Evolutionary conservation across 768 basidiomycete species (phyloP), one percentile per base, ranked within the genome.

Genomic region (Hygrocybe punicea): DNA sequence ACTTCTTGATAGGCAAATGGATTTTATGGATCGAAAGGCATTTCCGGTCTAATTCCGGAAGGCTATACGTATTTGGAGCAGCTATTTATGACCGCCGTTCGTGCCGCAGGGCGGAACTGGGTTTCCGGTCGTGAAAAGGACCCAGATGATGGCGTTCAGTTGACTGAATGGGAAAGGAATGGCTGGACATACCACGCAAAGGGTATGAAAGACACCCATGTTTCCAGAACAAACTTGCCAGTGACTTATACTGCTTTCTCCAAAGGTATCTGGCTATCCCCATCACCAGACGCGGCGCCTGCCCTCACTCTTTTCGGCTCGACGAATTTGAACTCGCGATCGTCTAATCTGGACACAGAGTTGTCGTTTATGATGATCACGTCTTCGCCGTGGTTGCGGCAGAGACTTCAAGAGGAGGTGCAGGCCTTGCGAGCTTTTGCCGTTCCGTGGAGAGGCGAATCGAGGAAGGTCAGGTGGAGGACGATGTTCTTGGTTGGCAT

Each of bases 141-240:
- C 19, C n/a, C 34, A 33, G 72, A 75, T 4, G 65, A 72, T 34
- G 83, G 84, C 0, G 80, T 99, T 21, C 77, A 84, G 54, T 76
- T 99, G 59, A 81, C 76, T 57, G 96, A 99, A 70, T 99, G 97
- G 97, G 81, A 85, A 66, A 82, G 81, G 61, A 74, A 79, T 21
- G 92, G 88, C 3, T 99, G 97, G 97, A 98, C 97, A 1, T 99
- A 99, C 73, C 97, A 99, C 66, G 91, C 97, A 23, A 99, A 99
- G 81, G 97, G 95, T n/a, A 96, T 59, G 37, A 36, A n/a, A n/a
- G n/a, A n/a, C n/a, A n/a, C n/a, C n/a, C n/a, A n/a, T n/a, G n/a
- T n/a, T n/a, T n/a, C n/a, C n/a, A n/a, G n/a, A n/a, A n/a, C n/a
- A n/a, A n/a, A n/a, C n/a, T n/a, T n/a, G n/a, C n/a, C n/a, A n/a